phyloP scores from a whole-genome alignment of 179 eudicot species.

The Drosera spatulata region DNA sequence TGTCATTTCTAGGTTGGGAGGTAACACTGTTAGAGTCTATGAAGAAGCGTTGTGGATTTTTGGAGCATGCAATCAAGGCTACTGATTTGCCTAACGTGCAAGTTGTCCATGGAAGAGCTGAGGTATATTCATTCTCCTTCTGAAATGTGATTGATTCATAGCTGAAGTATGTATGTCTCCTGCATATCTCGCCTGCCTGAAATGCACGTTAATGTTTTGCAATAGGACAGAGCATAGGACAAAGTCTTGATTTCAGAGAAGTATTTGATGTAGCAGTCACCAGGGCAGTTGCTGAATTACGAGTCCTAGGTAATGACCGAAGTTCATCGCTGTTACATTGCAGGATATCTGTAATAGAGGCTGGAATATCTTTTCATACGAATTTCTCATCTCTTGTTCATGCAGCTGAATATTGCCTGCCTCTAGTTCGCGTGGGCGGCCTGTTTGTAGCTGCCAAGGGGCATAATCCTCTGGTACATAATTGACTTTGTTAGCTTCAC shows the following conservation, averaged over 20 bases:
- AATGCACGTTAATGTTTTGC: slow-evolving; percentile 13
- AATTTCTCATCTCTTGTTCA: slow-evolving; percentile 7
- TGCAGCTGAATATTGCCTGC: slow-evolving; percentile 91
- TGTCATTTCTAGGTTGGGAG: slow-evolving; percentile 72
- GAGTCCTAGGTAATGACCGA: slow-evolving; percentile 52
- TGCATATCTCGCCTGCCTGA: not conserved
- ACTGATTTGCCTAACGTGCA: slow-evolving; percentile 64
- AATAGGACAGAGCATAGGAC: slow-evolving; percentile 79
- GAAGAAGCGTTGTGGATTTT: slow-evolving; percentile 78
- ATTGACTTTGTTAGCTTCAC: too few species aligned
- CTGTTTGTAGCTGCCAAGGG: slow-evolving; percentile 97
- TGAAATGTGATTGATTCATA: too few species aligned
- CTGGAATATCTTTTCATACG: slow-evolving; percentile 7
- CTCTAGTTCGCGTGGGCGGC: slow-evolving; percentile 91
- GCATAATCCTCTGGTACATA: slow-evolving; percentile 68
- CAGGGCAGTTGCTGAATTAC: slow-evolving; percentile 94
- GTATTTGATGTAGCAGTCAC: slow-evolving; percentile 83
- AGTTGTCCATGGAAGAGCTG: slow-evolving; percentile 84
- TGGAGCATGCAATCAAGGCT: slow-evolving; percentile 67
- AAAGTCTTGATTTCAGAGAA: slow-evolving; percentile 53
- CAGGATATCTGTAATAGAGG: not conserved
- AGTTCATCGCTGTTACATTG: not conserved
- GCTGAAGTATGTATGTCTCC: not conserved
- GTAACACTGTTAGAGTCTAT: slow-evolving; percentile 80
- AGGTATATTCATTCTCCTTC: slow-evolving; percentile 29